Conservation (phyloP, 2,329 filamentous ascomycete genomes). For the Ophiostoma angusticollis region DNA sequence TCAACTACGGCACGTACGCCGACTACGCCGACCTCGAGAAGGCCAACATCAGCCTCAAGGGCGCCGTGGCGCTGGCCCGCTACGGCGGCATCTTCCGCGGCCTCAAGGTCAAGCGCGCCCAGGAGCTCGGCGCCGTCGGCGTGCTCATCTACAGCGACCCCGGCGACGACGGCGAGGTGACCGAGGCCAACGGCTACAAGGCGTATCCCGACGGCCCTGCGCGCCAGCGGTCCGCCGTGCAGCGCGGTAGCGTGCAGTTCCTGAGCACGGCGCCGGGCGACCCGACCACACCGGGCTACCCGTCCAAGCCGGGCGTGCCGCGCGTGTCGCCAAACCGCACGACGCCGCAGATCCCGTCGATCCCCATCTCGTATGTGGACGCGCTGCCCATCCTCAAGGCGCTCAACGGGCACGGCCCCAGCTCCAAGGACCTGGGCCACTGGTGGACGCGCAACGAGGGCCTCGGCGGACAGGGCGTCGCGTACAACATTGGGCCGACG, state of each 20-base stretch:
- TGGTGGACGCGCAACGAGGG: constrained; percentile 60
- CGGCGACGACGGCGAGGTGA: constrained; percentile 72
- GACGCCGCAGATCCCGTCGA: constrained; percentile 75
- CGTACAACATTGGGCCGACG: constrained; percentile 77
- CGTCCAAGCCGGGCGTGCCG: constrained; percentile 78
- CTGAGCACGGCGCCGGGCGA: constrained; percentile 58
- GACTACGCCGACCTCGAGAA: constrained; percentile 74
- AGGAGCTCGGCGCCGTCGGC: constrained; percentile 84
- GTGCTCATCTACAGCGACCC: constrained; percentile 77
- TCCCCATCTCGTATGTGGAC: constrained; percentile 12
- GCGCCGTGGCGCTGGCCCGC: constrained; percentile 76
- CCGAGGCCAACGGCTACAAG: constrained; percentile 66
- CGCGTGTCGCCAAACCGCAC: constrained; percentile 55
- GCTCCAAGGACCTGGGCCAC: constrained; percentile 58
- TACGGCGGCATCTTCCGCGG: constrained; percentile 83
- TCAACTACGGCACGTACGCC: constrained; percentile 77
- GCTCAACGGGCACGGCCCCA: constrained; percentile 77
- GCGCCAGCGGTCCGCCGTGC: constrained; percentile 75
- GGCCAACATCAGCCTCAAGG: constrained; percentile 61
- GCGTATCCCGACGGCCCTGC: constrained; percentile 78
- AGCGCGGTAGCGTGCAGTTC: constrained; percentile 77
- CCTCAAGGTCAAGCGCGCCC: constrained; percentile 82
- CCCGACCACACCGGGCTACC: constrained; percentile 87
- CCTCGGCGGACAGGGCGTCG: constrained; percentile 63
- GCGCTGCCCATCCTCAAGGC: constrained; percentile 28